Evolutionary conservation across 192 early-diverging fungal genomes (phyloP).

Genomic region (Pecoramyces ruminantium): DNA sequence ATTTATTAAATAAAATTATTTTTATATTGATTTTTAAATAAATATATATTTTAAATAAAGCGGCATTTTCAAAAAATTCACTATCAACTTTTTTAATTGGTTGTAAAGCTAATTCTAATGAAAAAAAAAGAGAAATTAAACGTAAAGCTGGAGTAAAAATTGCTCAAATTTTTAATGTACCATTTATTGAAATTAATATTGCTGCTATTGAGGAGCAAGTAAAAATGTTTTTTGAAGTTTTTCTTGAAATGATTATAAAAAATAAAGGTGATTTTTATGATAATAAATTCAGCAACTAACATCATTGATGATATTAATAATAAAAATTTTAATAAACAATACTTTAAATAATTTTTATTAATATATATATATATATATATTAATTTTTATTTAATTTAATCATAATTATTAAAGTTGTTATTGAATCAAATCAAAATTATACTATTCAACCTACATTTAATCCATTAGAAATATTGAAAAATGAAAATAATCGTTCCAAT

Average conservation of each 20-base stretch:
- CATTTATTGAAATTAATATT: slow-evolving; percentile 7
- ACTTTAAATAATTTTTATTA: background rate
- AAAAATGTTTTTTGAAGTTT: slow-evolving; percentile 6
- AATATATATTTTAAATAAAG: background rate
- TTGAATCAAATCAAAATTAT: background rate
- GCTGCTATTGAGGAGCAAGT: background rate
- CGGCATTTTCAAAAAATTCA: slow-evolving; percentile 1
- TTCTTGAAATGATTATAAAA: slow-evolving; percentile 6
- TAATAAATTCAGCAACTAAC: no score
- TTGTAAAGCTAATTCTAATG: slow-evolving; percentile 3
- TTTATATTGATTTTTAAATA: no score
- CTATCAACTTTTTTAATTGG: slow-evolving; percentile 7
- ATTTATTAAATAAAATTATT: no score
- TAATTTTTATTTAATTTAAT: no score
- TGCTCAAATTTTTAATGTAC: slow-evolving; percentile 7
- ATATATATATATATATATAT: no score
- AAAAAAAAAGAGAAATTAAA: slow-evolving; percentile 12
- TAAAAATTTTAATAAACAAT: background rate
- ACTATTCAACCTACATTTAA: background rate
- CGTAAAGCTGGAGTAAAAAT: slow-evolving; percentile 11
- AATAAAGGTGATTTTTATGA: slow-evolving; percentile 1
- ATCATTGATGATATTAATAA: no score
- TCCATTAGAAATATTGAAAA: background rate
- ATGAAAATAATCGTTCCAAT: background rate
- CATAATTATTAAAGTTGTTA: no score